Percentiles rank a stretch among this genome's conserved stretches.
Conservation (phyloP, 2,329 filamentous ascomycete genomes). For the Dactylella cylindrospora region DNA sequence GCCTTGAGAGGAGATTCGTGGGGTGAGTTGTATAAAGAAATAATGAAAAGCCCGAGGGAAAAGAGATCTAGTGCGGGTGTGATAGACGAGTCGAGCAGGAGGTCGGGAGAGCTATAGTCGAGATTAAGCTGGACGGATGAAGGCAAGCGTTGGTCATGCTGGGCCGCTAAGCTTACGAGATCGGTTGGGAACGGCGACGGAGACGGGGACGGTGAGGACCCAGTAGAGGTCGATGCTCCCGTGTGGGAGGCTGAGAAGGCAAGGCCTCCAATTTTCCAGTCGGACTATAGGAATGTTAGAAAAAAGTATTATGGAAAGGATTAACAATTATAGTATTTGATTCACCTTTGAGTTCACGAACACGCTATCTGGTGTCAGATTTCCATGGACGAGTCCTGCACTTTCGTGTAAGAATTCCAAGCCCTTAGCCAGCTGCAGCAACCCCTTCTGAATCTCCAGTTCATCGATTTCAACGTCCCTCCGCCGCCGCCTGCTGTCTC, state of each 20-base stretch:
- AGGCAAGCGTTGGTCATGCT: conserved; percentile 81
- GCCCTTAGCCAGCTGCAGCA: conserved; percentile 89
- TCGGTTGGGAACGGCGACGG: conserved; percentile 50
- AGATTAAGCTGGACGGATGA: conserved; percentile 81
- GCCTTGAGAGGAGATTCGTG: conserved; percentile 83
- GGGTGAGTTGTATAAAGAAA: conserved; percentile 92
- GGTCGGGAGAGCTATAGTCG: conserved; percentile 93
- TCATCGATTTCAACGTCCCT: conserved; percentile 92
- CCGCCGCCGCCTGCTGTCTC: conserved; percentile 67
- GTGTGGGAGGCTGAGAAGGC: conserved; percentile 79
- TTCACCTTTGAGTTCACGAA: conserved; percentile 87
- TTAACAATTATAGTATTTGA: conserved; percentile 21
- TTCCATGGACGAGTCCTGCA: conserved; percentile 88
- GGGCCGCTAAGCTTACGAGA: conserved; percentile 51
- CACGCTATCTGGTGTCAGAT: conserved; percentile 88
- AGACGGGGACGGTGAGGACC: conserved; percentile 75
- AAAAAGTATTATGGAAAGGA: background rate
- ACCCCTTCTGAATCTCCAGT: conserved; percentile 92
- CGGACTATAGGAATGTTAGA: conserved; percentile 61
- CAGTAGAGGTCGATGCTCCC: conserved; percentile 72
- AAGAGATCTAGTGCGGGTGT: conserved; percentile 88
- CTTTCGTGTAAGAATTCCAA: conserved; percentile 95
- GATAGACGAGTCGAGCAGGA: conserved; percentile 85
- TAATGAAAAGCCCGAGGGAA: conserved; percentile 81
- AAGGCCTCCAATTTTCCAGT: conserved; percentile 98